A percentile compares a stretch with the other conserved stretches of the same genome.
These are phyloP conservation scores for Solanum neorickii DNA, from an alignment of 257 asterid genomes.

Conservation along the genomic window DNA sequence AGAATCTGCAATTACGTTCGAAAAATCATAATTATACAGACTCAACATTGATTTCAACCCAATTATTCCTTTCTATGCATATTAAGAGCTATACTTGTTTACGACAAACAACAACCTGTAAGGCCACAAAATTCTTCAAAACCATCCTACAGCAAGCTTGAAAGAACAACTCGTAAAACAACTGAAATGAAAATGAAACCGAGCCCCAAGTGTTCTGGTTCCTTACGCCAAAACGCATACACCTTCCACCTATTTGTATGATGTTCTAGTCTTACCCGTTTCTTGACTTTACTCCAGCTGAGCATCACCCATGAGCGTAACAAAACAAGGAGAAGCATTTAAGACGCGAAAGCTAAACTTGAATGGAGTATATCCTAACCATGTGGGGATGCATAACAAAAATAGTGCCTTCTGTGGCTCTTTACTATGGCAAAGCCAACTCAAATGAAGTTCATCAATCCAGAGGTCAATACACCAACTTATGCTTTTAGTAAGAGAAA, in stretches of 20 bases:
- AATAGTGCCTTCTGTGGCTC: neutral
- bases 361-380: neutral
- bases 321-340: neutral
- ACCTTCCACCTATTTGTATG: neutral
- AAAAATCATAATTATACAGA: neutral
- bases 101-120: neutral
- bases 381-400: neutral
- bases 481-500: neutral
- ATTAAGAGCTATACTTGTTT: neutral
- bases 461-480: neutral
- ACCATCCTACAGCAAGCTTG: neutral
- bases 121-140: neutral
- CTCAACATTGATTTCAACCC: neutral
- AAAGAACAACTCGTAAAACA: neutral
- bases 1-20: conserved; percentile 31
- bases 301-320: neutral
- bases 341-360: neutral
- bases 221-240: neutral
- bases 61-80: neutral
- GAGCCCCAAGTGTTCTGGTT: neutral
- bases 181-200: neutral
- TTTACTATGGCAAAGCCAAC: neutral
- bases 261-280: neutral
- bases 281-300: neutral
- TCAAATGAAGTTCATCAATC: neutral